Evolutionary conservation across 495 filamentous ascomycete species (phyloP), one percentile per base, ranked within the genome.

Genomic region (Xylaria acuta): DNA sequence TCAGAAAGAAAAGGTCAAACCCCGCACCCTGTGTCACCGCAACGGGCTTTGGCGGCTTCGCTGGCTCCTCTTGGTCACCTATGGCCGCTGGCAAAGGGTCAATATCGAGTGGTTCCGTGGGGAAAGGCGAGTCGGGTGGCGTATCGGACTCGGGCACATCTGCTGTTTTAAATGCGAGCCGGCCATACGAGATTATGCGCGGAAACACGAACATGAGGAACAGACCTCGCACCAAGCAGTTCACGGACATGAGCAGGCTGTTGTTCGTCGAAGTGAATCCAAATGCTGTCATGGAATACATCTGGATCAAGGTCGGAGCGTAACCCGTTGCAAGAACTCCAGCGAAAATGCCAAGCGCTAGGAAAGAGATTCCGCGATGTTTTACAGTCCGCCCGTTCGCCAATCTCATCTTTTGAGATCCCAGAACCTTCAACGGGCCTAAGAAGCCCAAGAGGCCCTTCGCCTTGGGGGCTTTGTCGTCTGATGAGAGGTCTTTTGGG

Each of bases 151-250:
- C 27, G 6, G 64, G 20, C 20, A 30, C 20, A 65, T 65, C 63
- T 40, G 41, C 30, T 60, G 43, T 77, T 40, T 79, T 67, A 27
- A 85, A 75, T 81, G 80, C 83, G 14, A 70, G 76, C 25, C 87
- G 80, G 0, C 87, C 87, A 4, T 4, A 51, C 3, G 69, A 69
- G 75, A 89, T 88, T 62, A 88, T 86, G 27, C 76, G 75, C 0
- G 87, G 87, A 69, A 89, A 89, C 20, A 82, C 73, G 43, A 88
- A 77, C 18, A 87, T 83, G 40, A 89, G 76, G 72, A 87, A 89
- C 3, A 84, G 25, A 0, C 85, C 86, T 22, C 86, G 80, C 68
- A 88, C 81, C n/a, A 85, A 78, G 3, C 82, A 81, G 47, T 86
- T 84, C 20, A 80, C 80, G 0, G 82, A 84, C 78, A 87, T 84